Evolutionary conservation across 2,329 filamentous ascomycete genomes (phyloP).

Genomic region (Alternaria alternata): DNA sequence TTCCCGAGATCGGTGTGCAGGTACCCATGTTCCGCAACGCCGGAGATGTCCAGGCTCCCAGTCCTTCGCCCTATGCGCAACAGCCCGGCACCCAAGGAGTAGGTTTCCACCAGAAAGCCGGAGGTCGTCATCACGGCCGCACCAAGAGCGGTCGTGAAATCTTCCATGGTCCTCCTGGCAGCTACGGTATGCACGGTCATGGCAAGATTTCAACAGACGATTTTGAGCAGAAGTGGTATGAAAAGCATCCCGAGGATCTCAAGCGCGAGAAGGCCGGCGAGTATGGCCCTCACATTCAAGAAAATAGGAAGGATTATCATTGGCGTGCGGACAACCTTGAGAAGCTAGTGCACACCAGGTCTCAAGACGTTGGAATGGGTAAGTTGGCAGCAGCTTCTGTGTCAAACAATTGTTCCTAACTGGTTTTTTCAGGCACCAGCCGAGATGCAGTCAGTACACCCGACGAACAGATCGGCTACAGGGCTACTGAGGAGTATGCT

Average conservation of each 20-base stretch:
- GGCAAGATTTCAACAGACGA: slow-evolving; percentile 78
- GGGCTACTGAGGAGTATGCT: slow-evolving; percentile 84
- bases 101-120: slow-evolving; percentile 62
- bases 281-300: slow-evolving; percentile 66
- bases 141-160: slow-evolving; percentile 76
- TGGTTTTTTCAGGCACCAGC: slow-evolving; percentile 68
- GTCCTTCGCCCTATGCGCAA: slow-evolving; percentile 68
- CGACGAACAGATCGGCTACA: slow-evolving; percentile 88
- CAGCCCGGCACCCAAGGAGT: slow-evolving; percentile 53
- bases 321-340: slow-evolving; percentile 91
- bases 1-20: slow-evolving; percentile 89
- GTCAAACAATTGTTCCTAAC: slow-evolving; percentile 54
- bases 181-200: slow-evolving; percentile 92
- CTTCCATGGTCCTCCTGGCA: slow-evolving; percentile 79
- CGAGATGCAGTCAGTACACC: slow-evolving; percentile 75
- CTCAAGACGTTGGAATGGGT: slow-evolving; percentile 62
- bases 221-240: slow-evolving; percentile 90
- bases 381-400: slow-evolving; percentile 35
- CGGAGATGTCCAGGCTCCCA: slow-evolving; percentile 95
- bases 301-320: slow-evolving; percentile 75
- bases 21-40: slow-evolving; percentile 94
- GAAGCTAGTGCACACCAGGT: slow-evolving; percentile 79
- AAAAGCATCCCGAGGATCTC: slow-evolving; percentile 85
- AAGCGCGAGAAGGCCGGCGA: slow-evolving; percentile 76
- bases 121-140: slow-evolving; percentile 66